phyloP scores from a whole-genome alignment of 2,329 filamentous ascomycete genomes.

The Parascedosporium putredinis region DNA sequence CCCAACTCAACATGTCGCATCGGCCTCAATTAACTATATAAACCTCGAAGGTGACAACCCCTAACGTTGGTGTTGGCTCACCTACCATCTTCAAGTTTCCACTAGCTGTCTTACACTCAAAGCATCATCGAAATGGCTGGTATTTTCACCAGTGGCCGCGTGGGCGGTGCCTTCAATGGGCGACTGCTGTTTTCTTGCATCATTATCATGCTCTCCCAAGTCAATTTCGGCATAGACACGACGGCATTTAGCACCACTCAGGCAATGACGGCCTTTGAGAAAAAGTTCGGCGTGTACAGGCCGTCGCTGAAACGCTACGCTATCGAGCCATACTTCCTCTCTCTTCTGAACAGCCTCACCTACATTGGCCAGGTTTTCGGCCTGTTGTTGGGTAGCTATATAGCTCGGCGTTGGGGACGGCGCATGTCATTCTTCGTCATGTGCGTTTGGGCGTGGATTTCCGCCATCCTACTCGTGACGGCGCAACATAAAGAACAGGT shows the following conservation, averaged over 20 bases:
- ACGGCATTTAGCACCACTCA: slow-evolving; percentile 25
- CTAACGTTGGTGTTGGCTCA: too few relatives aligned
- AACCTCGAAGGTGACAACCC: too few relatives aligned
- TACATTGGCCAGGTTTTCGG: slow-evolving; percentile 17
- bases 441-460: slow-evolving; percentile 22
- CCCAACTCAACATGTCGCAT: too few relatives aligned
- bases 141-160: not conserved
- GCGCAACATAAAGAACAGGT: slow-evolving; percentile 20
- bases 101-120: too few relatives aligned
- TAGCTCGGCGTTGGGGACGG: slow-evolving; percentile 21
- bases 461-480: slow-evolving; percentile 22
- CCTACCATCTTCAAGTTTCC: too few relatives aligned
- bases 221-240: slow-evolving; percentile 31
- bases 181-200: slow-evolving; percentile 13
- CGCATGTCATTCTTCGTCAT: slow-evolving; percentile 25
- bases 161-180: slow-evolving; percentile 10
- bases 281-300: slow-evolving; percentile 22
- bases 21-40: too few relatives aligned
- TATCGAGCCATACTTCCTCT: slow-evolving; percentile 22
- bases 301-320: slow-evolving; percentile 12
- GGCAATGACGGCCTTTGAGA: slow-evolving; percentile 25
- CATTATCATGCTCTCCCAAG: slow-evolving; percentile 23
- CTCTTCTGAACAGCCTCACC: slow-evolving; percentile 24
- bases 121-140: too few relatives aligned
- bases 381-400: slow-evolving; percentile 21